Evolutionary conservation across 768 basidiomycete genomes (phyloP), one percentile per base, ranked within the genome.

Genomic region (Hebeloma cylindrosporum): DNA sequence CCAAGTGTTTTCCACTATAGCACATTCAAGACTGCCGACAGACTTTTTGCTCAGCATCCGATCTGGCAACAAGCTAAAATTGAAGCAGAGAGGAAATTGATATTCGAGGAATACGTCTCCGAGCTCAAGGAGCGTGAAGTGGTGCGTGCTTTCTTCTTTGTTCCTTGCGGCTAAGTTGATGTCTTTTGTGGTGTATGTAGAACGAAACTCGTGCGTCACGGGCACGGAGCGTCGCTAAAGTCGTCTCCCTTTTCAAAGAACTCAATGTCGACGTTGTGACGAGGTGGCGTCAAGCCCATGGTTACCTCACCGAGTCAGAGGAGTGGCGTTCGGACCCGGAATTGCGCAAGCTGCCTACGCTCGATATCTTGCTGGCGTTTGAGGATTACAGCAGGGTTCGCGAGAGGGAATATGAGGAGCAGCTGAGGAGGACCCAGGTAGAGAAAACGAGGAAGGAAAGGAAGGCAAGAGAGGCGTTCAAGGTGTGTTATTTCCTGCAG

Each of bases 181-280:
- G 14, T 31, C 17, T 38, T 18, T 34, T 40, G 20, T 40, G 35
- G n/a, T 39, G 25, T 53, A 16, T 38, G 43, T 59, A 93, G 89
- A 83, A 85, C 77, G 88, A 91, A 63, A 80, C 79, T 13, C 77
- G 91, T 40, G 83, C 87, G 10, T 68, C 86, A 4, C 83, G 92
- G 37, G 66, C 82, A 18, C 83, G 90, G 26, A 88, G 89, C 56
- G 83, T 94, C 50, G 77, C 80, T 31, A 92, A 90, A 59, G 80
- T 99, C 36, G 84, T 93, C 8, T 66, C 76, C 0, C 74, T 98
- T 21, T 89, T 98, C 75, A 91, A 92, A 58, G 72, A 83, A 27
- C 79, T 98, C 32, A 80, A 87, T 39, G 88, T 98, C 13, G 91
- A 94, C 57, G 92, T 97, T 35, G 75, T 90, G n/a, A 94, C 93